Conservation (phyloP, 805 yeast genomes). For the Tetrapisispora taiwanensis region DNA sequence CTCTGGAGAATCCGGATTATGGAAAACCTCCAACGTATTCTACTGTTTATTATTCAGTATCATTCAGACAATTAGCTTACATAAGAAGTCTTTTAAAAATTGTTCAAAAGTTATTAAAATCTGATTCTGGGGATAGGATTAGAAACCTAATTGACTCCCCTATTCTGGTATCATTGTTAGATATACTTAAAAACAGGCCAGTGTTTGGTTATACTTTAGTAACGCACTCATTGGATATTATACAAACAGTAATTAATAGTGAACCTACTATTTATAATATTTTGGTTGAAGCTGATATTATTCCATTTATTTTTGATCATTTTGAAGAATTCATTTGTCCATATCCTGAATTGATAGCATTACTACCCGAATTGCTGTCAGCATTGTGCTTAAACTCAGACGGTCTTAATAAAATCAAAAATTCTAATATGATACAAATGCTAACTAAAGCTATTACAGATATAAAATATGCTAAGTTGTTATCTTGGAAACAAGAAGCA, state of each 20-base stretch:
- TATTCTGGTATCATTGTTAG: conserved; percentile 50
- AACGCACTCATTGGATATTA: conserved; percentile 49
- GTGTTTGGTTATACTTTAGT: conserved; percentile 61
- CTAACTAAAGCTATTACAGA: conserved; percentile 45
- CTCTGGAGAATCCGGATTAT: conserved; percentile 45
- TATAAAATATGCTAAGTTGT: conserved; percentile 40
- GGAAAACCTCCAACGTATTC: conserved; percentile 49
- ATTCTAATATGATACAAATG: conserved; percentile 30
- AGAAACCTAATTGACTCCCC: conserved; percentile 82
- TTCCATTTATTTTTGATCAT: conserved; percentile 52
- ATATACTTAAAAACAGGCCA: conserved; percentile 44
- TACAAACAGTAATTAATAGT: conserved; percentile 66
- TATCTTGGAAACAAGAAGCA: conserved; percentile 44
- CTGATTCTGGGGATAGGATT: conserved; percentile 76
- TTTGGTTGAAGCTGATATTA: conserved; percentile 65
- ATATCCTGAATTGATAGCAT: conserved; percentile 45
- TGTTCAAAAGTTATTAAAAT: conserved; percentile 49
- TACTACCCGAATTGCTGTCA: conserved; percentile 67
- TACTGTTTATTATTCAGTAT: conserved; percentile 40
- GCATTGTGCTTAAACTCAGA: conserved; percentile 71
- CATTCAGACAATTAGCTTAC: conserved; percentile 50
- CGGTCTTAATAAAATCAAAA: conserved; percentile 51
- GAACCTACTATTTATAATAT: conserved; percentile 86
- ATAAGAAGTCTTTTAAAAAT: conserved; percentile 54
- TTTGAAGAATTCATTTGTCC: conserved; percentile 49